A percentile compares a stretch with the other conserved stretches of the same genome.
Conservation (phyloP, 139 green algal genomes). For the Trebouxia sp. region DNA sequence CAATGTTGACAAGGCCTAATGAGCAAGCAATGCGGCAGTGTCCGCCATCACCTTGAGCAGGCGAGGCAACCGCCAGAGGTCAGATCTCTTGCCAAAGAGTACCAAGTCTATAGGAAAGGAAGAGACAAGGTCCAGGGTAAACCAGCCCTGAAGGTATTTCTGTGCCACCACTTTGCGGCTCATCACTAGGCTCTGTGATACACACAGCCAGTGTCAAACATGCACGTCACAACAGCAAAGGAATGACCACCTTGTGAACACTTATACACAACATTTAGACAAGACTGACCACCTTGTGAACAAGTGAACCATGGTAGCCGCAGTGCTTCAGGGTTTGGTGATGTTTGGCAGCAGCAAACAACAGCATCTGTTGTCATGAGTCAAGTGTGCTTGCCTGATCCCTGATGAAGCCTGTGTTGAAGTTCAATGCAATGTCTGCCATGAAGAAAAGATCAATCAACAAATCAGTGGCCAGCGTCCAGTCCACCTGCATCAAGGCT, state of each 20-base stretch:
- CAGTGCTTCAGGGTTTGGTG: neutral
- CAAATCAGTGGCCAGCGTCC: constrained; percentile 33
- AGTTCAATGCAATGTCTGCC: constrained; percentile 37
- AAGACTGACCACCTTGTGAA: too few species aligned
- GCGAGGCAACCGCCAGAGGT: constrained; percentile 29
- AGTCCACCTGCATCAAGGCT: constrained; percentile 33
- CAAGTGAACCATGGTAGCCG: too few species aligned
- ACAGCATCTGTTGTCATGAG: too few species aligned
- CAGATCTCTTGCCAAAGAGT: constrained; percentile 19
- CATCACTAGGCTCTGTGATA: constrained; percentile 35
- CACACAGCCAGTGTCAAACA: too few species aligned
- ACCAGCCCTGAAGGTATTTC: constrained; percentile 35
- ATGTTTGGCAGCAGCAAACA: neutral
- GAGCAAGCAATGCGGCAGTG: too few species aligned
- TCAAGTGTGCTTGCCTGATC: constrained; percentile 39
- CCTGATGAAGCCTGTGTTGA: constrained; percentile 41
- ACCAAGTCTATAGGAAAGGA: constrained; percentile 32
- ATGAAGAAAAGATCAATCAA: constrained; percentile 41
- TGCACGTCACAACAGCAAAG: too few species aligned
- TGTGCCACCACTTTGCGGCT: constrained; percentile 10
- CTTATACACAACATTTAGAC: too few species aligned
- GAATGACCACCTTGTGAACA: too few species aligned
- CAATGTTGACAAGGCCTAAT: too few species aligned
- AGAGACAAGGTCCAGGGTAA: constrained; percentile 36
- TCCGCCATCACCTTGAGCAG: constrained; percentile 41